Percentiles rank a stretch among this genome's conserved stretches.
These are phyloP conservation scores for Nothophaeocryptopus gaeumannii DNA, from an alignment of 2,329 filamentous ascomycete species.

Conservation along the genomic window DNA sequence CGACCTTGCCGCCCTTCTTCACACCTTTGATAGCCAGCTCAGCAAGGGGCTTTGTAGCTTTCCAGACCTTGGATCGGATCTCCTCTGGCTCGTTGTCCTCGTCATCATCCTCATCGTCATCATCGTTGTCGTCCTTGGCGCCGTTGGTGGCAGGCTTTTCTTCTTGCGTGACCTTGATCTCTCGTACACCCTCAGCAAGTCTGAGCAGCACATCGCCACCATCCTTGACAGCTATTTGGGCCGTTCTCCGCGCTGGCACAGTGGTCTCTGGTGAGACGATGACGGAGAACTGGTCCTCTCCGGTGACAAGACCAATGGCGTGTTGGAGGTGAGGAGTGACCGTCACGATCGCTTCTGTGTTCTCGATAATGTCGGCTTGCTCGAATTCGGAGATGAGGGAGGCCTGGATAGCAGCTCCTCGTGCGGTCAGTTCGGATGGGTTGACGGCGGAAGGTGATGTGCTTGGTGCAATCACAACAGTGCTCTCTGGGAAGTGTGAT, in stretches of 20 bases:
- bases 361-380: constrained; percentile 88
- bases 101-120: constrained; percentile 57
- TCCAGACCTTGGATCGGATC: constrained; percentile 86
- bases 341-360: constrained; percentile 90
- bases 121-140: constrained; percentile 55
- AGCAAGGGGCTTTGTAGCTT: constrained; percentile 75
- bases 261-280: constrained; percentile 84
- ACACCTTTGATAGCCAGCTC: constrained; percentile 80
- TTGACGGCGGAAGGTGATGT: constrained; percentile 78
- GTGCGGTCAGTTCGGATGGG: constrained; percentile 83
- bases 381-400: constrained; percentile 94
- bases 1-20: constrained; percentile 86
- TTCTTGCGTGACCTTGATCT: constrained; percentile 91
- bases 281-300: constrained; percentile 70
- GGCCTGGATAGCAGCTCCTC: constrained; percentile 93
- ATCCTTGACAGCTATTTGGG: constrained; percentile 71
- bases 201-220: constrained; percentile 87
- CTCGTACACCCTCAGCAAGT: constrained; percentile 80
- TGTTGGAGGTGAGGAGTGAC: constrained; percentile 86
- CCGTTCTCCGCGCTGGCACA: constrained; percentile 79
- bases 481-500: constrained; percentile 76
- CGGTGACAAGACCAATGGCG: constrained; percentile 80
- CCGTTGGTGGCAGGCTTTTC: constrained; percentile 65
- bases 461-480: constrained; percentile 76
- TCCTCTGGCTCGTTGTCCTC: constrained; percentile 81